Percentiles rank a stretch among this genome's conserved stretches.
Evolutionary conservation across 2,329 filamentous ascomycete genomes (phyloP).

Genomic region (Talaromyces sp.): DNA sequence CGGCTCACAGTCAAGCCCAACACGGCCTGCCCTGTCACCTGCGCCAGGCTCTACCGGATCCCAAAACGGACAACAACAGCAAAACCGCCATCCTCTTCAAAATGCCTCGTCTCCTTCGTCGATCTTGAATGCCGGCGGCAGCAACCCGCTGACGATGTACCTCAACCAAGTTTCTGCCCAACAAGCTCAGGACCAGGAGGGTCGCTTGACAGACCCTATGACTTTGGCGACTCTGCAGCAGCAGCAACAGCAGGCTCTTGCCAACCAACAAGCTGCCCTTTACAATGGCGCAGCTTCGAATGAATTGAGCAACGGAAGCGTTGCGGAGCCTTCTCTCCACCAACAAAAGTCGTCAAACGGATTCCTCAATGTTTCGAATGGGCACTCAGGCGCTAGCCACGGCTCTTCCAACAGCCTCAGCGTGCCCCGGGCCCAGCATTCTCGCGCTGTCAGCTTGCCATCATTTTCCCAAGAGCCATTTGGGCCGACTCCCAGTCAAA

Average conservation of each 20-base stretch:
- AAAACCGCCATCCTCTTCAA: conserved; percentile 54
- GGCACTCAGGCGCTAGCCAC: conserved; percentile 66
- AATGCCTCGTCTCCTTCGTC: conserved; percentile 56
- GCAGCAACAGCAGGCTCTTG: conserved; percentile 60
- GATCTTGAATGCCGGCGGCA: conserved; percentile 71
- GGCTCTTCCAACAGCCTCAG: conserved; percentile 50
- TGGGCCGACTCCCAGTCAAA: conserved; percentile 35
- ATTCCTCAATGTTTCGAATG: conserved; percentile 48
- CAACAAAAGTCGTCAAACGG: conserved; percentile 63
- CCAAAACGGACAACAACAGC: conserved; percentile 46
- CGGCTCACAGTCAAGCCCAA: conserved; percentile 57
- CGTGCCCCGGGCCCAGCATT: conserved; percentile 57
- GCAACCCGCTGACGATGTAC: conserved; percentile 91
- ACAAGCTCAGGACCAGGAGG: conserved; percentile 63
- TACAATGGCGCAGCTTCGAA: conserved; percentile 70
- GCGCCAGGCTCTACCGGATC: conserved; percentile 51
- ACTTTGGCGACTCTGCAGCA: conserved; percentile 45
- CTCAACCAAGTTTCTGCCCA: conserved; percentile 66
- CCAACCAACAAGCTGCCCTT: conserved; percentile 72
- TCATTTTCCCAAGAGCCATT: conserved; percentile 59
- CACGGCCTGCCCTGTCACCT: conserved; percentile 48
- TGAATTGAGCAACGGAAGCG: conserved; percentile 53
- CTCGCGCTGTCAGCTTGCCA: conserved; percentile 83
- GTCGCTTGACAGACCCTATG: conserved; percentile 39
- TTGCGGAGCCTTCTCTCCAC: conserved; percentile 41